Conservation (phyloP, 1,139 yeast genomes). For the Saccharomyces hybrid region DNA sequence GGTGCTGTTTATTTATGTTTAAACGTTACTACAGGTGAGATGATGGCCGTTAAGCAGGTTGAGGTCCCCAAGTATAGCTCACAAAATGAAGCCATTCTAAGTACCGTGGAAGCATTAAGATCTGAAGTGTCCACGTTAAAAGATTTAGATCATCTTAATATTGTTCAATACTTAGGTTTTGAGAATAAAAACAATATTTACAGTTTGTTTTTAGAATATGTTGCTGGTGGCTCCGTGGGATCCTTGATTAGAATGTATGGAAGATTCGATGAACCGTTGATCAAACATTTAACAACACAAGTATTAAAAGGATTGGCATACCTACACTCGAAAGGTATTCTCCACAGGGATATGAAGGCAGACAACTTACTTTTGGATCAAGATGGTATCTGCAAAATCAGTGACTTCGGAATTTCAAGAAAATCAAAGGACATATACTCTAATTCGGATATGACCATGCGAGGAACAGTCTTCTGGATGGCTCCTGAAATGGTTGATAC, state of each 20-base stretch:
- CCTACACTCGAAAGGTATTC: slow-evolving; percentile 75
- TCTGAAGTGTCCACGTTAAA: slow-evolving; percentile 93
- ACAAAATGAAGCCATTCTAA: slow-evolving; percentile 39
- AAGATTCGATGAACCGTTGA: slow-evolving; percentile 69
- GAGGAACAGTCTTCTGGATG: slow-evolving; percentile 99
- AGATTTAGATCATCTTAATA: slow-evolving; percentile 86
- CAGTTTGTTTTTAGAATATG: slow-evolving; percentile 86
- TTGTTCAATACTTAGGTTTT: slow-evolving; percentile 92
- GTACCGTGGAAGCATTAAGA: slow-evolving; percentile 71
- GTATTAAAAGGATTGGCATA: slow-evolving; percentile 79
- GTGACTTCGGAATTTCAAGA: slow-evolving; percentile 95
- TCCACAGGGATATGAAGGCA: slow-evolving; percentile 94
- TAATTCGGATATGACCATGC: slow-evolving; percentile 95
- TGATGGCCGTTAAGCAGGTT: slow-evolving; percentile 98
- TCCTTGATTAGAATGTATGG: slow-evolving; percentile 80
- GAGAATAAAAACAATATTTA: slow-evolving; percentile 70
- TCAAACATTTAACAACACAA: slow-evolving; percentile 69
- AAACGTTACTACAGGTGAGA: slow-evolving; percentile 94
- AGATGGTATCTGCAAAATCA: slow-evolving; percentile 92
- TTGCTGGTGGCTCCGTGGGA: slow-evolving; percentile 96
- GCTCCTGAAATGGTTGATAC: slow-evolving; percentile 96
- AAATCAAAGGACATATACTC: slow-evolving; percentile 80
- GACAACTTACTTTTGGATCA: slow-evolving; percentile 83
- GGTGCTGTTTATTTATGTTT: slow-evolving; percentile 92
- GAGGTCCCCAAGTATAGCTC: slow-evolving; percentile 48